Evolutionary conservation across 2,329 filamentous ascomycete species (phyloP).

Genomic region (Diatrype stigma): DNA sequence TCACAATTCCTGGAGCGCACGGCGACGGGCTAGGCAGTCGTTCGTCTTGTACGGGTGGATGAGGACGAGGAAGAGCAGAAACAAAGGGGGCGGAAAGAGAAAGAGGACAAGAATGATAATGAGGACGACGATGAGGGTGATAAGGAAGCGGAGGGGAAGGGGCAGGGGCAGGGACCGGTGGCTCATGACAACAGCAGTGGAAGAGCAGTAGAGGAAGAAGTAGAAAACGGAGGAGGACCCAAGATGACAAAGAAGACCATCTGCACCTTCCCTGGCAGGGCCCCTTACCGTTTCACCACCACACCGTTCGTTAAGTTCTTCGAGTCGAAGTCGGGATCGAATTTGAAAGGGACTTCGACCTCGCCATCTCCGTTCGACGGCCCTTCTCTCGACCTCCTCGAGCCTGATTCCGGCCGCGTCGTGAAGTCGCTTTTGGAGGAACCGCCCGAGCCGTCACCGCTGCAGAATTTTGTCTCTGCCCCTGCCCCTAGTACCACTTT

Average conservation of each 20-base stretch:
- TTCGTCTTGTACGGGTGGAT: conserved; percentile 1
- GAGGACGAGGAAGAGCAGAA: not conserved
- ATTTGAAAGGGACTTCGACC: no score
- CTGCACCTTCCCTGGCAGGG: not conserved
- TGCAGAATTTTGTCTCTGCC: no score
- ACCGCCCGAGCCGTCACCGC: no score
- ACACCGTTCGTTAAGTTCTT: not conserved
- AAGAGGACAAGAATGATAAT: not conserved
- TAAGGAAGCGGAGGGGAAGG: not conserved
- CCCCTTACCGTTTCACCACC: not conserved
- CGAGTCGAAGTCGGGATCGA: no score
- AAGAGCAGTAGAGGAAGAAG: not conserved
- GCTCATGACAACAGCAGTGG: no score
- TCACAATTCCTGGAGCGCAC: conserved; percentile 18
- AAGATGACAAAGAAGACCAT: not conserved
- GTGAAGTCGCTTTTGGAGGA: not conserved
- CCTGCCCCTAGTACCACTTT: no score
- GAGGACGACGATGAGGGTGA: not conserved
- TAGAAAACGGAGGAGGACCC: no score
- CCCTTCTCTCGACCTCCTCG: not conserved
- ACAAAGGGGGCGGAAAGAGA: not conserved
- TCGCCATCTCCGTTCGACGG: not conserved
- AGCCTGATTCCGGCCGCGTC: not conserved
- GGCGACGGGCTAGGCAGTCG: conserved; percentile 24
- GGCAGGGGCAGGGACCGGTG: not conserved